phyloP scores from a whole-genome alignment of 2,329 filamentous ascomycete genomes.

The Diaporthe aspalathi region DNA sequence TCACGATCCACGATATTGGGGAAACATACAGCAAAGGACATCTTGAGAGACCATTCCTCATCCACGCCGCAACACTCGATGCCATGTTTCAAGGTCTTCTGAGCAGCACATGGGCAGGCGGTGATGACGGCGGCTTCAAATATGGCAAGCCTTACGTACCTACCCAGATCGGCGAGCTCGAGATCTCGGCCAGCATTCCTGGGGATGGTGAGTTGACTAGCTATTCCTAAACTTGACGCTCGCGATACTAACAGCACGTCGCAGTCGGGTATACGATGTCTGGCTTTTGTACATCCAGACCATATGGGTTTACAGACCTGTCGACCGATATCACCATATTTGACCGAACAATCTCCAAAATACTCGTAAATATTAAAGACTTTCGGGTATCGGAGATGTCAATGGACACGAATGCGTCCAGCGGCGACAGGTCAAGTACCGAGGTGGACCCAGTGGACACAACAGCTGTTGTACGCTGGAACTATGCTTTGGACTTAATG shows the following conservation, averaged over 20 bases:
- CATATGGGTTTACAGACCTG: slow-evolving; percentile 26
- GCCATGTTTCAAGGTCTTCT: slow-evolving; percentile 59
- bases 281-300: slow-evolving; percentile 31
- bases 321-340: slow-evolving; percentile 30
- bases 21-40: slow-evolving; percentile 63
- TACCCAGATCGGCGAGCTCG: slow-evolving; percentile 34
- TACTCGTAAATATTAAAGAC: slow-evolving; percentile 32
- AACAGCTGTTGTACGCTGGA: slow-evolving; percentile 34
- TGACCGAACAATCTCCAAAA: slow-evolving; percentile 22
- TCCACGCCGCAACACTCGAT: slow-evolving; percentile 69
- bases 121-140: slow-evolving; percentile 21
- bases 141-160: slow-evolving; percentile 33
- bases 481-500: slow-evolving; percentile 34
- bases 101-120: slow-evolving; percentile 17
- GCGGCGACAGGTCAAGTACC: not conserved
- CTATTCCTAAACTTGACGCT: too few species aligned
- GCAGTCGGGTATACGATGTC: slow-evolving; percentile 25
- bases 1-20: slow-evolving; percentile 61
- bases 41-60: slow-evolving; percentile 62
- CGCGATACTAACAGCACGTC: too few species aligned
- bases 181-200: slow-evolving; percentile 33
- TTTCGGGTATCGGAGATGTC: slow-evolving; percentile 34
- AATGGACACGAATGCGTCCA: slow-evolving; percentile 11
- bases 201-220: not conserved
- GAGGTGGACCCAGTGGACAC: slow-evolving; percentile 33